Conservation (phyloP, 192 early-diverging fungal genomes). For the Backusella liffmaniae region DNA sequence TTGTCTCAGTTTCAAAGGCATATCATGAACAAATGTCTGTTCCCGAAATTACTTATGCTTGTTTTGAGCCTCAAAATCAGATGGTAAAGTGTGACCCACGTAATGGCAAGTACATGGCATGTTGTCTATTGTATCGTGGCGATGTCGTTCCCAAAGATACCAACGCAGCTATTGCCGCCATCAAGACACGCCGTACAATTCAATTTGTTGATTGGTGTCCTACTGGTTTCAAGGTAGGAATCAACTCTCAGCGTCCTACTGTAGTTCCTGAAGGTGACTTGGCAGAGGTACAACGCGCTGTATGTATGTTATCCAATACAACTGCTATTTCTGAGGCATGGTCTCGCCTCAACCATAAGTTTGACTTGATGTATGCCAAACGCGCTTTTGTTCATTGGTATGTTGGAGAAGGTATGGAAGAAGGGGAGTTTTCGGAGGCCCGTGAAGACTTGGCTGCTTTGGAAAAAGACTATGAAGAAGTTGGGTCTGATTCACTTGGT, state of each 20-base stretch:
- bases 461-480: constrained; percentile 99
- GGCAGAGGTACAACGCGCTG: constrained; percentile 94
- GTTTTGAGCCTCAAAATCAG: constrained; percentile 98
- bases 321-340: constrained; percentile 99
- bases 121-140: constrained; percentile 98
- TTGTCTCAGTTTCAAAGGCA: constrained; percentile 93
- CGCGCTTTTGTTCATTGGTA: constrained; percentile 99
- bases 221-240: constrained; percentile 99
- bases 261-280: constrained; percentile 91
- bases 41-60: constrained; percentile 91
- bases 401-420: constrained; percentile 99
- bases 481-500: constrained; percentile 92
- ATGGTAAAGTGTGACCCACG: constrained; percentile 99
- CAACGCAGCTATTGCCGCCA: constrained; percentile 82
- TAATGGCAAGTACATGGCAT: constrained; percentile 99
- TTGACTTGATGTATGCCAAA: constrained; percentile 99
- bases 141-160: constrained; percentile 99
- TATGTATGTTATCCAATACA: constrained; percentile 98
- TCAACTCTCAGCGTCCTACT: constrained; percentile 91
- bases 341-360: constrained; percentile 99
- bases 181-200: constrained; percentile 95
- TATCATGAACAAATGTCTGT: constrained; percentile 95
- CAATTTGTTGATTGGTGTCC: constrained; percentile 99
- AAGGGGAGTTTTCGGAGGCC: constrained; percentile 99
- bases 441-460: constrained; percentile 99